These are phyloP conservation scores for Aspergillus transmontanensis DNA, from an alignment of 2,329 filamentous ascomycete genomes.

Conservation along the genomic window DNA sequence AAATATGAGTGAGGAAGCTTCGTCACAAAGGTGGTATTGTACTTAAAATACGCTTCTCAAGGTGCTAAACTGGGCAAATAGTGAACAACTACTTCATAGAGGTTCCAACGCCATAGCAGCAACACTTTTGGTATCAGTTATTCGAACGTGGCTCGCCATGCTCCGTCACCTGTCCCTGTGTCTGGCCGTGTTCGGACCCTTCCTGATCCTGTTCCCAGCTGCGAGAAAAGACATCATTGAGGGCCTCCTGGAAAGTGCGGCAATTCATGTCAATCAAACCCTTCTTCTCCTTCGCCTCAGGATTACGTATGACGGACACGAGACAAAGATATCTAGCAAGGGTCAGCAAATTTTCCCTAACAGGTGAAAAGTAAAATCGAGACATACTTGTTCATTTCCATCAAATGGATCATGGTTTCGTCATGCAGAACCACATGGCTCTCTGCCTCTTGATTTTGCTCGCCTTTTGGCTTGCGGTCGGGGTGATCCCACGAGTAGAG, in stretches of 20 bases:
- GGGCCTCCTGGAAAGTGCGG: constrained; percentile 63
- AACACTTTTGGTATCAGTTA: background rate
- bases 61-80: background rate
- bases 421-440: constrained; percentile 65
- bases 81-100: background rate
- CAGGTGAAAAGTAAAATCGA: background rate
- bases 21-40: background rate
- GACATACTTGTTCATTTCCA: constrained; percentile 67
- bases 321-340: constrained; percentile 60
- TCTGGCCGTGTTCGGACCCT: constrained; percentile 25
- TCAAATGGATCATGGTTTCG: constrained; percentile 64
- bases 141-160: background rate
- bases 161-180: constrained; percentile 13
- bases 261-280: constrained; percentile 69
- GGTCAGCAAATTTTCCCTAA: constrained; percentile 17
- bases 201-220: constrained; percentile 46
- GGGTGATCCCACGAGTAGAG: constrained; percentile 78
- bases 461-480: constrained; percentile 43
- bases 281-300: constrained; percentile 65
- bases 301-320: constrained; percentile 66
- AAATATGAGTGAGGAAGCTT: background rate
- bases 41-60: background rate
- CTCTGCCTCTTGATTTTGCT: constrained; percentile 59
- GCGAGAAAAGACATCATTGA: constrained; percentile 63
- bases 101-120: background rate